A percentile compares a stretch with the other conserved stretches of the same genome.
Conservation (phyloP, 139 green algal species). For the Ostreobium quekettii region DNA sequence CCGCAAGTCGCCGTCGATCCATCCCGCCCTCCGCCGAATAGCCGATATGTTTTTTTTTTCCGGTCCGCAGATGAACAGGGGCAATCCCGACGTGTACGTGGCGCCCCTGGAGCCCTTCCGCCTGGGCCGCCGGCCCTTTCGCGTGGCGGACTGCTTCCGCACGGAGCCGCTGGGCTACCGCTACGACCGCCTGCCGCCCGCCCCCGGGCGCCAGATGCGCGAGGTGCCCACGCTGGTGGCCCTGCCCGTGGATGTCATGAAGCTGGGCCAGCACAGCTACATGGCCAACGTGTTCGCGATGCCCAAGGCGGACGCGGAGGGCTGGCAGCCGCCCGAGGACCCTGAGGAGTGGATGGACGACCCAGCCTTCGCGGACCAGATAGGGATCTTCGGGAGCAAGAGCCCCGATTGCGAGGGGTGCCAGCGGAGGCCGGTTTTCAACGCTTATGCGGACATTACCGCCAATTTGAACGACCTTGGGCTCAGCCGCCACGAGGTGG, state of each 20-base stretch:
- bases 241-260: constrained; percentile 10
- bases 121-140: neutral
- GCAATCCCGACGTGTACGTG: neutral
- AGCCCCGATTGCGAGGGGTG: constrained; percentile 14
- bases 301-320: no score
- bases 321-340: no score
- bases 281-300: no score
- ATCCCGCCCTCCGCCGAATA: no score
- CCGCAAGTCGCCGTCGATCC: no score
- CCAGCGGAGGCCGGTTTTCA: constrained; percentile 1
- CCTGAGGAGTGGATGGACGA: no score
- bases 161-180: constrained; percentile 17
- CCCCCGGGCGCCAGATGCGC: neutral
- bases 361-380: no score
- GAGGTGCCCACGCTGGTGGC: constrained; percentile 16
- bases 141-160: neutral
- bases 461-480: constrained; percentile 12
- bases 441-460: constrained; percentile 14
- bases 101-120: neutral
- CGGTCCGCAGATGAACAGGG: constrained; percentile 14
- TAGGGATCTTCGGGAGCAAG: constrained; percentile 18
- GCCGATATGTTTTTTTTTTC: no score
- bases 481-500: constrained; percentile 13
- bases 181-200: constrained; percentile 19
- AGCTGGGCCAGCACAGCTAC: no score